Evolutionary conservation across 1,284 basidiomycete species (phyloP).

Genomic region (Boletus smithii): DNA sequence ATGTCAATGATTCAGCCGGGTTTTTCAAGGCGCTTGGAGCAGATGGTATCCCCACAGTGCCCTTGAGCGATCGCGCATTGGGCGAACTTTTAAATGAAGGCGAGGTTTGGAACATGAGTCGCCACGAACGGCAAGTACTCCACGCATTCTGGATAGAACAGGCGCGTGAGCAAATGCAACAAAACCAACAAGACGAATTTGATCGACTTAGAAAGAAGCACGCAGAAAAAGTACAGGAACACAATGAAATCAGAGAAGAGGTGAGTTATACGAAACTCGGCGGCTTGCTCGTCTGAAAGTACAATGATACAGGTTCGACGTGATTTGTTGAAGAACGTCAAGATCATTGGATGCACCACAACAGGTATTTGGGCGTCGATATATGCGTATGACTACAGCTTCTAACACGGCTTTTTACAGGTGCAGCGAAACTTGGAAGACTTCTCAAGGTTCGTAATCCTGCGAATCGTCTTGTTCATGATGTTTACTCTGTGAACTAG

Average conservation of each 20-base stretch:
- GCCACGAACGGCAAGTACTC: slow-evolving; percentile 39
- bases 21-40: slow-evolving; percentile 39
- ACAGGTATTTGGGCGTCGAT: slow-evolving; percentile 41
- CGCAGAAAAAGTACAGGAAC: slow-evolving; percentile 26
- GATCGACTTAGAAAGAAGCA: slow-evolving; percentile 36
- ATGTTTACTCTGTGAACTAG: slow-evolving; percentile 31
- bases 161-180: slow-evolving; percentile 28
- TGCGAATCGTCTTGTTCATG: neutral
- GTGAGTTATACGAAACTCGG: slow-evolving; percentile 27
- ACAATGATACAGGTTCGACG: slow-evolving; percentile 26
- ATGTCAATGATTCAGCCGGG: slow-evolving; percentile 17
- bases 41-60: slow-evolving; percentile 33
- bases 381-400: neutral
- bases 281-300: slow-evolving; percentile 5
- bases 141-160: slow-evolving; percentile 37
- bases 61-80: slow-evolving; percentile 36
- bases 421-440: slow-evolving; percentile 60
- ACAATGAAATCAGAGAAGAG: slow-evolving; percentile 38
- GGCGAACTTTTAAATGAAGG: slow-evolving; percentile 35
- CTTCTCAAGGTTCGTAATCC: slow-evolving; percentile 48
- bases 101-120: slow-evolving; percentile 45
- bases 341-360: slow-evolving; percentile 72
- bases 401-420: slow-evolving; percentile 32
- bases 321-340: slow-evolving; percentile 46
- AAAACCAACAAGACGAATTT: slow-evolving; percentile 38